Evolutionary conservation across 257 asterid species (phyloP).

Genomic region (Nicotiana otophora): DNA sequence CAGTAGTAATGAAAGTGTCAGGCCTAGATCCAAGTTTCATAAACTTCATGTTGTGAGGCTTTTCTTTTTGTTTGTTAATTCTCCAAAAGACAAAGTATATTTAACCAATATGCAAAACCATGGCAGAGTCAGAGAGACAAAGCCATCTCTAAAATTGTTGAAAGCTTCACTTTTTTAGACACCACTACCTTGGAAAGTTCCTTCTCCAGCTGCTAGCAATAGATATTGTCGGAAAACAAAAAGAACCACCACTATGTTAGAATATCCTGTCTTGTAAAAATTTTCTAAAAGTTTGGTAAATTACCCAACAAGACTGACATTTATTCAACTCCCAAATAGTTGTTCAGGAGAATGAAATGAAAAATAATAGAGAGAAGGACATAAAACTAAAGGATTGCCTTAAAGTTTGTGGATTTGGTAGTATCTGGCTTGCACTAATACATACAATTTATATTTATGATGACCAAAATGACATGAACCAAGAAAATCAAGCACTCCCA

Average conservation of each 20-base stretch:
- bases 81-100: neutral
- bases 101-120: conserved; percentile 7
- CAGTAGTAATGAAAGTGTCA: conserved; percentile 56
- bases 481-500: conserved; percentile 22
- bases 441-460: conserved; percentile 13
- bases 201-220: conserved; percentile 44
- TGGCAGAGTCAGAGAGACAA: conserved; percentile 22
- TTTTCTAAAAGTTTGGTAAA: neutral
- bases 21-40: conserved; percentile 63
- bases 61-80: neutral
- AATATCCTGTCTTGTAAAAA: neutral
- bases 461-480: conserved; percentile 9
- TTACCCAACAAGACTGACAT: neutral
- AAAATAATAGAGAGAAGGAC: neutral
- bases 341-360: neutral
- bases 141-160: conserved; percentile 9
- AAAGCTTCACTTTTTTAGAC: conserved; percentile 20
- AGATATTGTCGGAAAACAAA: conserved; percentile 31
- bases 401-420: conserved; percentile 1
- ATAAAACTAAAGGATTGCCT: neutral
- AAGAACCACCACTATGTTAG: neutral
- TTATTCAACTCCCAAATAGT: conserved; percentile 1
- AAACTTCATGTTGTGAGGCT: conserved; percentile 35
- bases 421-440: conserved; percentile 11
- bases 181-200: conserved; percentile 24